These are phyloP conservation scores for Populus simonii DNA, from an alignment of 345 rosid species.

Conservation along the genomic window DNA sequence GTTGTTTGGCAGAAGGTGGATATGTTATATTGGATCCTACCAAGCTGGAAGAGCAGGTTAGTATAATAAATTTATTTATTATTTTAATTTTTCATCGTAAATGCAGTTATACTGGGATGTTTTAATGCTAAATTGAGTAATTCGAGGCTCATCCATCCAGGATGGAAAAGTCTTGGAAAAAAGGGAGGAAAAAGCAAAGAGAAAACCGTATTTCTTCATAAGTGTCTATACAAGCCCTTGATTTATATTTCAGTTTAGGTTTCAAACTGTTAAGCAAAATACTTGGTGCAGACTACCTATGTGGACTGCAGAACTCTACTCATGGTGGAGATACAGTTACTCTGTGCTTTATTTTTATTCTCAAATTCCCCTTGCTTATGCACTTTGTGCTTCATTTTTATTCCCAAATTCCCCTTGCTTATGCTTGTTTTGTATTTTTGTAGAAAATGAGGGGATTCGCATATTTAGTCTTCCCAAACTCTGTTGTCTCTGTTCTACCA, in stretches of 20 bases:
- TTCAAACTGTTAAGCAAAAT: not conserved
- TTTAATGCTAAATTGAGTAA: not conserved
- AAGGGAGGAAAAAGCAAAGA: not conserved
- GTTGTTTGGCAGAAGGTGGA: conserved; percentile 67
- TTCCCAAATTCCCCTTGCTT: not conserved
- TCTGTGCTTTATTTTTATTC: not conserved
- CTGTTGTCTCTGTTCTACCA: conserved; percentile 56
- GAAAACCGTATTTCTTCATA: not conserved
- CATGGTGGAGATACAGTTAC: not conserved
- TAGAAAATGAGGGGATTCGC: conserved; percentile 84
- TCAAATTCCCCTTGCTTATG: not conserved
- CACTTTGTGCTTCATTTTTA: not conserved
- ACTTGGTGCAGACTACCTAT: not conserved
- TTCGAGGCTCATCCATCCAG: too few relatives aligned
- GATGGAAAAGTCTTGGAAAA: too few relatives aligned
- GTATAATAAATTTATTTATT: not conserved
- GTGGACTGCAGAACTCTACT: not conserved
- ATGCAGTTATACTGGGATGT: not conserved
- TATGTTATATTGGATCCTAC: conserved; percentile 69
- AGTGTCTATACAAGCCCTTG: not conserved
- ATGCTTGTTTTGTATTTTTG: conserved; percentile 12
- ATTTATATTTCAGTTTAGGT: too few relatives aligned
- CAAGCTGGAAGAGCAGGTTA: conserved; percentile 88
- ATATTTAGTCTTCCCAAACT: conserved; percentile 79
- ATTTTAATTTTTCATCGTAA: not conserved